Base-by-base conservation (phyloP, 306 rosid genomes). In the Cucumis cinereus region DNA sequence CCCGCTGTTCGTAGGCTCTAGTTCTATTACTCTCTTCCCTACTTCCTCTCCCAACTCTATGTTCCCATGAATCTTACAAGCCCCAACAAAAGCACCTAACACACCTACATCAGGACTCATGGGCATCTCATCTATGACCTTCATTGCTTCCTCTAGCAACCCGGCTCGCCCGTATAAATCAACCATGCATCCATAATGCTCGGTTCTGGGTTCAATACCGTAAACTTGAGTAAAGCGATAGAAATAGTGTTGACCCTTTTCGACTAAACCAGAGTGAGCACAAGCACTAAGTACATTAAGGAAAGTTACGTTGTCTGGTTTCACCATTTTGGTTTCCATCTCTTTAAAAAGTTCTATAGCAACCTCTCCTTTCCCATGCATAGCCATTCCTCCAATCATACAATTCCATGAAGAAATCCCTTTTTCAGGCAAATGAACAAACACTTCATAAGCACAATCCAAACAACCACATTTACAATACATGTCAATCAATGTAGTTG, bases 341-440 rank as follows among this genome's bases (percentile, higher is more conserved):
- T 82, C 78, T 79, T 55, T 81, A 26, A 88, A 86, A 72, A 85
- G 83, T 40, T 85, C 79, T 45, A 85, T 50, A 12, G 96, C 90
- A 7, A 70, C 86, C 47, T 79, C 73, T 60, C 94, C 94, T 80
- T 73, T 87, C 16, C 90, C 97, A 36, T 91, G 92, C 85, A 82
- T 83, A 43, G 97, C 97, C 60, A 89, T 79, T 68, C 94, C 97
- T 35, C 97, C 87, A 77, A 91, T 87, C 92, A 87, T 85, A 81
- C 86, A 80, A 66, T 91, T 89, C 93, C 97, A 89, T 0, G 85
- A 84, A 28, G 89, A 87, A 60, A 85, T 55, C 2, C 88, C 87
- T 61, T 79, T 86, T n/a, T 30, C 24, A 9, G 82, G 72, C 70
- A 89, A 78, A 35, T 64, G 72, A 38, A 74, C 56, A 73, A 91